Evolutionary conservation across 2,329 filamentous ascomycete species (phyloP).

Genomic region (Pseudogymnoascus sp.): DNA sequence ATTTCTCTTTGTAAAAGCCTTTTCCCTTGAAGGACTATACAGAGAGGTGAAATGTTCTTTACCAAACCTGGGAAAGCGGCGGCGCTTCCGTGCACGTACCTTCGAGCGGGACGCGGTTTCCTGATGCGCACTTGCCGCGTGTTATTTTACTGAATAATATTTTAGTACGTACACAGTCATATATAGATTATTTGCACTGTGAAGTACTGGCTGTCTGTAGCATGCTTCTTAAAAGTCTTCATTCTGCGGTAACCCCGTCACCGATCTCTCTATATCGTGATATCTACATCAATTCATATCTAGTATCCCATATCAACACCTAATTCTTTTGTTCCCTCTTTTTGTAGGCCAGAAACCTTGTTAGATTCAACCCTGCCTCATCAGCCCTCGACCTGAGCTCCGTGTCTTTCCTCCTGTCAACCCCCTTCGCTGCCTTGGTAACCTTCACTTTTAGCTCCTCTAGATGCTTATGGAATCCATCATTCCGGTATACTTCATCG

Average conservation of each 20-base stretch:
- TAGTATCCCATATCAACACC: not conserved
- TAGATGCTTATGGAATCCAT: slow-evolving; percentile 53
- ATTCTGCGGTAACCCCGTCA: not conserved
- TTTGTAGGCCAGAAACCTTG: slow-evolving; percentile 59
- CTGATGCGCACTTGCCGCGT: too few species aligned
- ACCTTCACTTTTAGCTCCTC: slow-evolving; percentile 48
- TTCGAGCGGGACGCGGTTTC: too few species aligned
- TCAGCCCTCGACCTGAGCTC: slow-evolving; percentile 56
- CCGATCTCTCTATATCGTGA: not conserved
- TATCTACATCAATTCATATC: not conserved
- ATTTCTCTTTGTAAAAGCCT: too few species aligned
- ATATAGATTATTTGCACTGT: not conserved
- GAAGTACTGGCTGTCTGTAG: not conserved
- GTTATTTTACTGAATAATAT: not conserved
- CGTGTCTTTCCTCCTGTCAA: slow-evolving; percentile 52
- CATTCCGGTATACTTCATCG: slow-evolving; percentile 60
- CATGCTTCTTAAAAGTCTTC: not conserved
- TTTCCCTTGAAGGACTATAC: too few species aligned
- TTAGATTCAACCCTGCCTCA: slow-evolving; percentile 54
- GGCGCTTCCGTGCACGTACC: too few species aligned
- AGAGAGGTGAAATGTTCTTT: too few species aligned
- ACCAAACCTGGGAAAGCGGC: too few species aligned
- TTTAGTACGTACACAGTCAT: not conserved
- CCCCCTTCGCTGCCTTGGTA: slow-evolving; percentile 49
- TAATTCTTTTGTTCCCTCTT: slow-evolving; percentile 24